phyloP scores from a whole-genome alignment of 106 monocot species.

The Chionographis japonica region DNA sequence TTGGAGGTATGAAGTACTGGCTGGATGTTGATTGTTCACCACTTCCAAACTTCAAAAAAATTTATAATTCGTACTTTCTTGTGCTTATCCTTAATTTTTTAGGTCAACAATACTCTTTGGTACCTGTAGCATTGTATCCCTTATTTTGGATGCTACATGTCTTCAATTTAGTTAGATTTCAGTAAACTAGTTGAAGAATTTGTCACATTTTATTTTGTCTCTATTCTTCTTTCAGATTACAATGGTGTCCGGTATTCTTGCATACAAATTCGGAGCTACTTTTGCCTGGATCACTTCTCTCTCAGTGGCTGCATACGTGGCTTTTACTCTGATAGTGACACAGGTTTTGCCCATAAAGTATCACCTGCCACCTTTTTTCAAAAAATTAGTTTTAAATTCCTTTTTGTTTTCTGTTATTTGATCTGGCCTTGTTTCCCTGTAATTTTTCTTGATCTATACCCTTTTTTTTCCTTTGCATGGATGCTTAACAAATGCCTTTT shows the following conservation, averaged over 20 bases:
- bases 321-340: conserved; percentile 86
- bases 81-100: too few species aligned
- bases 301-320: conserved; percentile 90
- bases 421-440: too few species aligned
- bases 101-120: too few species aligned
- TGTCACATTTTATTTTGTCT: background rate
- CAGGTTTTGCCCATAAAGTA: conserved; percentile 43
- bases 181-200: too few species aligned
- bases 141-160: too few species aligned
- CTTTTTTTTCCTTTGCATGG: background rate
- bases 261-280: conserved; percentile 86
- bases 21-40: background rate
- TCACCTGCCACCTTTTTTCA: background rate
- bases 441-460: background rate
- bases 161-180: too few species aligned
- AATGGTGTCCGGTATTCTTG: conserved; percentile 96
- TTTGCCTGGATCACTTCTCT: conserved; percentile 97
- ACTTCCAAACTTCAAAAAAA: too few species aligned
- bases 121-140: too few species aligned
- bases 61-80: too few species aligned
- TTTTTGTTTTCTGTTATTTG: background rate
- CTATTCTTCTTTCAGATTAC: conserved; percentile 56
- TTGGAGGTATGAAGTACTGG: conserved; percentile 64
- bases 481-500: background rate
- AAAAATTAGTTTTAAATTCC: background rate